phyloP scores from a whole-genome alignment of 208 protist species.

The Wallacemonas collosoma region DNA sequence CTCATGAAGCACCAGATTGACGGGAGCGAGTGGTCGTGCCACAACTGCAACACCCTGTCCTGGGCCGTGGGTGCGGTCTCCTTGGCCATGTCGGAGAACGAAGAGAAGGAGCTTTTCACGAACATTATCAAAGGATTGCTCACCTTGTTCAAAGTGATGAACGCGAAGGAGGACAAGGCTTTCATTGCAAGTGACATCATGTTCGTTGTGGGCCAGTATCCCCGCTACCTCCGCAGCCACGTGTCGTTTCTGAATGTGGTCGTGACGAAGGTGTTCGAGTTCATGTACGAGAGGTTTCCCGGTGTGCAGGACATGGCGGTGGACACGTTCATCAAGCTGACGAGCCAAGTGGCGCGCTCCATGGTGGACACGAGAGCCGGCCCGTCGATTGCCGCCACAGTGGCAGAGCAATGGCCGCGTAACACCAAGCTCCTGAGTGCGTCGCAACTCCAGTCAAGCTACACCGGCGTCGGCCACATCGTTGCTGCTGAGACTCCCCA shows the following conservation, averaged over 20 bases:
- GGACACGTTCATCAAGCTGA: conserved; percentile 99
- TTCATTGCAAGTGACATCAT: conserved; percentile 99
- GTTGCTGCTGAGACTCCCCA: conserved; percentile 63
- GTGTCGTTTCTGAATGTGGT: conserved; percentile 98
- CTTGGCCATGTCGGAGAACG: conserved; percentile 94
- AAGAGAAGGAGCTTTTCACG: conserved; percentile 98
- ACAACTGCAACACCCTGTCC: conserved; percentile 98
- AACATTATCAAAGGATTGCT: conserved; percentile 98
- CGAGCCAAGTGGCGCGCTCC: conserved; percentile 95
- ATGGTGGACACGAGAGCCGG: conserved; percentile 48
- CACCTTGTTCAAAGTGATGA: conserved; percentile 95
- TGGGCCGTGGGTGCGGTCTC: conserved; percentile 99
- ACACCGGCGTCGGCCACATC: conserved; percentile 97
- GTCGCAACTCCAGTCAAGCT: conserved; percentile 96
- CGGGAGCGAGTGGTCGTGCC: conserved; percentile 94
- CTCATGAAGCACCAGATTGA: conserved; percentile 82
- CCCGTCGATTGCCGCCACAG: conserved; percentile 92
- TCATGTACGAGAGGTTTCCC: conserved; percentile 99
- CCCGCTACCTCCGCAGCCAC: conserved; percentile 97
- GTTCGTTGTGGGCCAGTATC: conserved; percentile 99
- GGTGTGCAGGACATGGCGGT: conserved; percentile 99
- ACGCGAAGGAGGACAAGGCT: conserved; percentile 98
- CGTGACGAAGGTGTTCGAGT: conserved; percentile 99
- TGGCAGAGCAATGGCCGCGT: conserved; percentile 82
- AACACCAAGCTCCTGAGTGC: conserved; percentile 94